phyloP scores from a whole-genome alignment of 495 filamentous ascomycete genomes.

The Amniculicola lignicola region DNA sequence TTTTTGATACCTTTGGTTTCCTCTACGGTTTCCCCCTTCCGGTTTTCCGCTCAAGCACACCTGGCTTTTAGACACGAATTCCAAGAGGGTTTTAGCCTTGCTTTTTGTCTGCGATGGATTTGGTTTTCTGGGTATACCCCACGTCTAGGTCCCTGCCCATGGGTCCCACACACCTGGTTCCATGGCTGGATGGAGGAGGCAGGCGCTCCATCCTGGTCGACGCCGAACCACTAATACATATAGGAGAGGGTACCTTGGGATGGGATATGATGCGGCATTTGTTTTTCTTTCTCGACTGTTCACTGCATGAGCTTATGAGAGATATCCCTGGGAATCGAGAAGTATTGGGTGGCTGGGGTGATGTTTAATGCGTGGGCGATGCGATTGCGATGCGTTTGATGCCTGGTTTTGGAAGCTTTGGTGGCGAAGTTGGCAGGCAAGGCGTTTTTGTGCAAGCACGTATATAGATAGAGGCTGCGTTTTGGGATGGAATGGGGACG shows the following conservation, averaged over 20 bases:
- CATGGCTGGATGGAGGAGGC: constrained; percentile 33
- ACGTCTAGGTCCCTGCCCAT: not conserved
- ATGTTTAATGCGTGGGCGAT: not conserved
- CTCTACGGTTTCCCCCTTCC: not conserved
- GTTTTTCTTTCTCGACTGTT: constrained; percentile 8
- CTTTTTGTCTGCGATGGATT: not conserved
- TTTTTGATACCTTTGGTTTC: constrained; percentile 23
- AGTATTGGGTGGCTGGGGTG: not conserved
- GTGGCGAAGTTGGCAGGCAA: too few species aligned
- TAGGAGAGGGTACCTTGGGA: not conserved
- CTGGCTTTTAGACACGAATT: not conserved
- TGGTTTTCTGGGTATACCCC: constrained; percentile 2
- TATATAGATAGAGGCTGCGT: too few species aligned
- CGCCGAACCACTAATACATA: constrained; percentile 11
- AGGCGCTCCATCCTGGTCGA: constrained; percentile 35
- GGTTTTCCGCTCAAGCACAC: too few species aligned
- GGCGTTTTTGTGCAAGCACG: too few species aligned
- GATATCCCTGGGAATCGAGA: constrained; percentile 22
- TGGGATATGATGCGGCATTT: constrained; percentile 21
- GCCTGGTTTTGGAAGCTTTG: too few species aligned
- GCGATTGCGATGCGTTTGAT: too few species aligned
- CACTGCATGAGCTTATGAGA: constrained; percentile 28
- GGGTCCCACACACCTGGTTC: not conserved
- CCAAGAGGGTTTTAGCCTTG: not conserved
- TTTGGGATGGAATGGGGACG: too few species aligned